These are phyloP conservation scores for Spinellus fusiger DNA, from an alignment of 192 early-diverging fungal species.

Conservation along the genomic window DNA sequence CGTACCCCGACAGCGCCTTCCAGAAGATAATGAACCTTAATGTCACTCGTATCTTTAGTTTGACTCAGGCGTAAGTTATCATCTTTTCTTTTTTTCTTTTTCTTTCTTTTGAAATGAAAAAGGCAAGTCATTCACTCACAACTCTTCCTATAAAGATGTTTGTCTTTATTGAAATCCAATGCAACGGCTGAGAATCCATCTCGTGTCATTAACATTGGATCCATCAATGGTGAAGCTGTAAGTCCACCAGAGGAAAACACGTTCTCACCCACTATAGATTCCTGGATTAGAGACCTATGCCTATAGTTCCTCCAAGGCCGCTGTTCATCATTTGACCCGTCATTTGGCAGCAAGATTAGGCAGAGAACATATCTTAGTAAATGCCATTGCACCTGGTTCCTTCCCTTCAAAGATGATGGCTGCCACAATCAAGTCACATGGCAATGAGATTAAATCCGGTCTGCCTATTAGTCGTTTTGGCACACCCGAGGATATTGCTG, in stretches of 20 bases:
- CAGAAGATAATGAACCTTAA: slow-evolving; percentile 82
- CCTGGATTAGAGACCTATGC: slow-evolving; percentile 53
- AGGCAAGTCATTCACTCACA: neutral
- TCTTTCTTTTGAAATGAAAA: slow-evolving; percentile 4
- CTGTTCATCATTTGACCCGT: slow-evolving; percentile 65
- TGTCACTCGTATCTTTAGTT: slow-evolving; percentile 72
- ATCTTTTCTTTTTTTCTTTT: neutral
- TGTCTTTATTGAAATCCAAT: slow-evolving; percentile 61
- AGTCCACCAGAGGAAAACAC: neutral
- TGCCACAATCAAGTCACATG: slow-evolving; percentile 43
- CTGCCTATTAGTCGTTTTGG: slow-evolving; percentile 79
- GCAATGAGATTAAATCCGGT: slow-evolving; percentile 43
- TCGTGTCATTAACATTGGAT: slow-evolving; percentile 86
- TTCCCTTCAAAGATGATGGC: slow-evolving; percentile 79
- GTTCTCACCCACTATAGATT: neutral
- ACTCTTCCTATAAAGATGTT: slow-evolving; percentile 21
- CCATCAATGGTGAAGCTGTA: slow-evolving; percentile 52
- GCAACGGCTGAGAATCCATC: slow-evolving; percentile 54
- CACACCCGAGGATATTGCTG: slow-evolving; percentile 79
- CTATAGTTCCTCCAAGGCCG: slow-evolving; percentile 76
- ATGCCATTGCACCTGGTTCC: slow-evolving; percentile 65
- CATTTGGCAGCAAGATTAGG: slow-evolving; percentile 62
- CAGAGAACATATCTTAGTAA: slow-evolving; percentile 51
- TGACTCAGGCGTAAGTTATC: slow-evolving; percentile 57
- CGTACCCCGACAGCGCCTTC: slow-evolving; percentile 57